phyloP scores from a whole-genome alignment of 2,329 filamentous ascomycete genomes.

The Phyllosticta citriasiana region DNA sequence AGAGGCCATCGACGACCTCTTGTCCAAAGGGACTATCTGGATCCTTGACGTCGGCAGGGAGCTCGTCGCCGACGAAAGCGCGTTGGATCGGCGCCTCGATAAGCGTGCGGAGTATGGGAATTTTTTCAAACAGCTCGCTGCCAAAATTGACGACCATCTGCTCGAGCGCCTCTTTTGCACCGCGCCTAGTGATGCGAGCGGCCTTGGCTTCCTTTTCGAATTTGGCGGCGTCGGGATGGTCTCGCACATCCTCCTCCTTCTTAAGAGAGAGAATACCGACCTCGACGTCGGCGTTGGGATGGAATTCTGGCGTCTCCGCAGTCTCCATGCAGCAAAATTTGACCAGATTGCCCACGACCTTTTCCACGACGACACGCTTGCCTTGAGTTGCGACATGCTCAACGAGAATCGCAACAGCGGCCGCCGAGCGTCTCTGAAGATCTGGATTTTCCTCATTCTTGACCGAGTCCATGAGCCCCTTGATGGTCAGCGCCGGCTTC shows the following conservation, averaged over 20 bases:
- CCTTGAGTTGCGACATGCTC: slow-evolving; percentile 72
- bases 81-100: slow-evolving; percentile 72
- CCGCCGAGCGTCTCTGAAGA: slow-evolving; percentile 76
- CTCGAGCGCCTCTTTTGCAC: slow-evolving; percentile 88
- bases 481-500: slow-evolving; percentile 87
- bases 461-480: slow-evolving; percentile 95
- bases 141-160: slow-evolving; percentile 76
- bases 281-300: slow-evolving; percentile 67
- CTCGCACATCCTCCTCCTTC: slow-evolving; percentile 92
- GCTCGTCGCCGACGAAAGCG: slow-evolving; percentile 56
- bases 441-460: slow-evolving; percentile 89
- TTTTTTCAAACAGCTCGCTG: slow-evolving; percentile 62
- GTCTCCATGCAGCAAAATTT: slow-evolving; percentile 98
- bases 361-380: slow-evolving; percentile 79
- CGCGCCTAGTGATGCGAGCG: slow-evolving; percentile 80
- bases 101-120: slow-evolving; percentile 69
- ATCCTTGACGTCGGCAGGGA: slow-evolving; percentile 65
- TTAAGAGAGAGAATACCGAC: slow-evolving; percentile 82
- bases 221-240: slow-evolving; percentile 81
- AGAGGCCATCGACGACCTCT: slow-evolving; percentile 88
- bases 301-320: slow-evolving; percentile 92
- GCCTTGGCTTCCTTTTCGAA: slow-evolving; percentile 84
- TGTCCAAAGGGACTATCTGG: slow-evolving; percentile 71
- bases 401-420: slow-evolving; percentile 76
- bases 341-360: slow-evolving; percentile 88